Conservation (phyloP, 495 filamentous ascomycete species). For the Achaetomiella virescens region DNA sequence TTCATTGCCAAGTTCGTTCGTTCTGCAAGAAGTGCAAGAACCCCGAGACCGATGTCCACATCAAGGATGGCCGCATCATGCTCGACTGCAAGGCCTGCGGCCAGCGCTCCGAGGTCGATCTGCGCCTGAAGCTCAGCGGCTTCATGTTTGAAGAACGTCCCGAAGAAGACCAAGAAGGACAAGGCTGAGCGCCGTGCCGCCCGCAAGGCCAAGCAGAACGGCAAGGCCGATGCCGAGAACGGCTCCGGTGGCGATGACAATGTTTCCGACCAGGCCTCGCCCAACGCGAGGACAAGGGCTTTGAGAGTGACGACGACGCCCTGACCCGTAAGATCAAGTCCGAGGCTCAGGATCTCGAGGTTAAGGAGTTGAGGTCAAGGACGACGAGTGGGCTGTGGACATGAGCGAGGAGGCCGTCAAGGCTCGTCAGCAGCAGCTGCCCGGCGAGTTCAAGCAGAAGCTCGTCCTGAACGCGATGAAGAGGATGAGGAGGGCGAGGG, state of each 20-base stretch:
- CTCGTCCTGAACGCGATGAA: constrained; percentile 75
- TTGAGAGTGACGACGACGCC: constrained; percentile 85
- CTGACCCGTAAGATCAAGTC: constrained; percentile 83
- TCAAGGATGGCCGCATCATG: constrained; percentile 84
- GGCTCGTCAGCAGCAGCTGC: constrained; percentile 85
- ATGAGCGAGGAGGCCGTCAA: constrained; percentile 91
- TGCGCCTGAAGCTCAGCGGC: constrained; percentile 89
- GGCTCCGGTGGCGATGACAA: constrained; percentile 55
- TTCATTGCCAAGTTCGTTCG: constrained; percentile 97
- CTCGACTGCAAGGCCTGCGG: constrained; percentile 99
- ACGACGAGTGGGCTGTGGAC: constrained; percentile 91
- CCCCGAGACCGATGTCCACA: constrained; percentile 89
- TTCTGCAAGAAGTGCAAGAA: constrained; percentile 99
- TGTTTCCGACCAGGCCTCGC: constrained; percentile 66
- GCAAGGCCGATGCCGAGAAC: constrained; percentile 54
- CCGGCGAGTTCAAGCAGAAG: constrained; percentile 83
- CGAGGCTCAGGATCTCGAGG: constrained; percentile 68
- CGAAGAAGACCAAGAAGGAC: constrained; percentile 89
- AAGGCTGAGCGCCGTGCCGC: constrained; percentile 86
- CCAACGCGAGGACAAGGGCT: constrained; percentile 56
- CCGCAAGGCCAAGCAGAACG: constrained; percentile 76
- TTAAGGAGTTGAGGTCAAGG: constrained; percentile 55
- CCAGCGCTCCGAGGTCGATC: constrained; percentile 81
- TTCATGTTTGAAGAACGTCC: constrained; percentile 95
- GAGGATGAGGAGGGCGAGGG: constrained; percentile 79